Evolutionary conservation across 345 rosid species (phyloP).

Genomic region (Eucalyptus sideroxylon): DNA sequence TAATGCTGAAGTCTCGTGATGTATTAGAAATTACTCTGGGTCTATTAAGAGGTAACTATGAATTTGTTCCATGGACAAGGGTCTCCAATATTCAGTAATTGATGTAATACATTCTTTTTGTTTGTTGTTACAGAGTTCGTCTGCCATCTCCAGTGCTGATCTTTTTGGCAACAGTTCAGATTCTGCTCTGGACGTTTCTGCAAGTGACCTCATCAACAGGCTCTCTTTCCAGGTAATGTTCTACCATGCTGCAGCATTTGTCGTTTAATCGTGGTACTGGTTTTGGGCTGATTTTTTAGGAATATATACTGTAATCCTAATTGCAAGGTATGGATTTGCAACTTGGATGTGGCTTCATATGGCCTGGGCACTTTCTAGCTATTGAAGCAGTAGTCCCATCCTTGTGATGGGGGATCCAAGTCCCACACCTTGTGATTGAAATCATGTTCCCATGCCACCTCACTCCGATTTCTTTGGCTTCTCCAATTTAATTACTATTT

Average conservation of each 20-base stretch:
- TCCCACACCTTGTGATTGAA: background rate
- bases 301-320: background rate
- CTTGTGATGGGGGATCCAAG: background rate
- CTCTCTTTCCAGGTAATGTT: constrained; percentile 76
- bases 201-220: constrained; percentile 76
- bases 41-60: background rate
- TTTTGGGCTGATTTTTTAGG: background rate
- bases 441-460: background rate
- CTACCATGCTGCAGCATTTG: background rate
- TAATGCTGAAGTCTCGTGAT: background rate
- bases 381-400: background rate
- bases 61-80: background rate
- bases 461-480: background rate
- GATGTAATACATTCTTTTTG: background rate
- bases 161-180: constrained; percentile 58
- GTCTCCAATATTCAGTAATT: background rate
- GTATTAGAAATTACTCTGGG: background rate
- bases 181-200: constrained; percentile 49
- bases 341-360: background rate
- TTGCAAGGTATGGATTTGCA: background rate
- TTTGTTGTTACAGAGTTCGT: constrained; percentile 42
- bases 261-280: background rate
- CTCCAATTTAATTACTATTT: too few relatives aligned
- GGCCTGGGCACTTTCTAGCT: background rate
- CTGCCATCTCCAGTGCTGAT: constrained; percentile 95